Evolutionary conservation across 2,329 filamentous ascomycete genomes (phyloP), one percentile per base, ranked within the genome.

Genomic region (Coniosporium tulheliwenetii): DNA sequence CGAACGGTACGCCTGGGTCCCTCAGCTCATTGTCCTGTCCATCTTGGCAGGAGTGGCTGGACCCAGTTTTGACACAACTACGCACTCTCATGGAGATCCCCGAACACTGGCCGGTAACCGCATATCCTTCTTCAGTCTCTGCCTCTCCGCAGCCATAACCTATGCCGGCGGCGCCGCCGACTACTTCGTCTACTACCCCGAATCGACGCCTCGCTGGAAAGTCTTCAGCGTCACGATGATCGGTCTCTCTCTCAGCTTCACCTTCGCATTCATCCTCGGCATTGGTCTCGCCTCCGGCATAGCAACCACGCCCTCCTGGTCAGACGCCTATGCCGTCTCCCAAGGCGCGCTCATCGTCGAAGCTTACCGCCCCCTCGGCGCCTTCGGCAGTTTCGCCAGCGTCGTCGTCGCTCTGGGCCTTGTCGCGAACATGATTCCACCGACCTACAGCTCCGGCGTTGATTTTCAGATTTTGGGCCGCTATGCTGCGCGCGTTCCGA

Each of bases 71-170:
- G 73, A 81, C 47, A 56, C 70, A 1, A 56, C 61, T 1, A 65
- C 67, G 1, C 56, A 63, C 2, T 75, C 70, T 1, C 54, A 58
- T 0, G 74, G 70, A n/a, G 32, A 33, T 8, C 10, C 10, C 8
- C 32, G 32, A 10, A 74, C 71, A 2, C 50, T 77, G 7, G 59
- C 63, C 10, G 77, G 73, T 15, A 72, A 73, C 44, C 62, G 72
- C 2, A 61, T 85, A 30, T 79, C 76, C 4, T 85, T 82, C 57
- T 80, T 85, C 56, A 79, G 74, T 9, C 63, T 85, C 37, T 81
- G 74, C 47, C 63, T 81, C 10, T 76, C 77, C 15, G 71, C 73
- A 1, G 73, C 74, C 7, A 70, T 80, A 40, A 78, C 75, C 1
- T 83, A 79, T 53, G 63, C 71, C 2, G 71, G 74, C 4, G 68